phyloP scores from a whole-genome alignment of 2,329 filamentous ascomycete species.

The Cordyceps farinosa region DNA sequence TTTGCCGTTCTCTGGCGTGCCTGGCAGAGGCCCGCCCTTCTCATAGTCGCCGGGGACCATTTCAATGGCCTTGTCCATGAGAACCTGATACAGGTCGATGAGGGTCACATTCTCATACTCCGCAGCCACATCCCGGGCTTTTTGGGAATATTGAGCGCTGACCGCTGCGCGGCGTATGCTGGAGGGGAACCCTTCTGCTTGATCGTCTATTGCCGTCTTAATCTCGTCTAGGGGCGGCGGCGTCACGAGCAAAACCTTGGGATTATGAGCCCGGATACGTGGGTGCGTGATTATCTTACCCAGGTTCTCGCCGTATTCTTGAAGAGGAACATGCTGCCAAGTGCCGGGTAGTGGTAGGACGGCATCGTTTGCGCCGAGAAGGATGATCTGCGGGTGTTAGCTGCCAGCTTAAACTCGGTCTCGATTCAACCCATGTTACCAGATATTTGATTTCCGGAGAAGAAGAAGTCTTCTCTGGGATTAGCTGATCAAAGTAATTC shows the following conservation, averaged over 20 bases:
- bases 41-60: constrained; percentile 56
- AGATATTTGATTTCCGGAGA: constrained; percentile 64
- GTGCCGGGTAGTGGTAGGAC: constrained; percentile 60
- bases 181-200: constrained; percentile 42
- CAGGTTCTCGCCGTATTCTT: constrained; percentile 71
- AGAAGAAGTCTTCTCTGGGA: constrained; percentile 59
- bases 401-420: not conserved
- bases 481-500: constrained; percentile 63
- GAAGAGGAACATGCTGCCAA: constrained; percentile 74
- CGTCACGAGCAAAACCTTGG: constrained; percentile 72
- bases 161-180: constrained; percentile 44
- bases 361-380: constrained; percentile 91
- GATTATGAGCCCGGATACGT: constrained; percentile 63
- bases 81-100: constrained; percentile 73
- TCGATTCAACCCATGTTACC: constrained; percentile 36
- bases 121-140: constrained; percentile 64
- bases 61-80: constrained; percentile 67
- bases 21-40: constrained; percentile 44
- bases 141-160: constrained; percentile 55
- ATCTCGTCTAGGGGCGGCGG: constrained; percentile 83
- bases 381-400: constrained; percentile 56
- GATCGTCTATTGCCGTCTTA: constrained; percentile 50
- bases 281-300: constrained; percentile 69
- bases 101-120: constrained; percentile 64
- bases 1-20: constrained; percentile 47